Conservation (phyloP, 169 alveolate species). For the Plasmodium sp. region DNA sequence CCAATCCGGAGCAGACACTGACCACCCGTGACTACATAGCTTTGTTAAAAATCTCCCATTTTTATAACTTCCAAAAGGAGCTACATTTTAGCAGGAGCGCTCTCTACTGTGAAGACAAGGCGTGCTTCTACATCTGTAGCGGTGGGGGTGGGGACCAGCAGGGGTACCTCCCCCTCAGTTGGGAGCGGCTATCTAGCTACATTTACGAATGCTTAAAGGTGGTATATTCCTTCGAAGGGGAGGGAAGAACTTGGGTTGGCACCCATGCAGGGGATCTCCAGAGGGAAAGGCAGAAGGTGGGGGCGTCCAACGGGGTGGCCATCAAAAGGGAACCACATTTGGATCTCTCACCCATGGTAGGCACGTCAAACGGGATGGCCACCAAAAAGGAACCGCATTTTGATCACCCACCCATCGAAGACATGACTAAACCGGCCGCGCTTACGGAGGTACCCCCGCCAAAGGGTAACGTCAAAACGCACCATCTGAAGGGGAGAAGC, state of each 20-base stretch:
- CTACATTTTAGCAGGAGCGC: background rate
- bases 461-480: background rate
- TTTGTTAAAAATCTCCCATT: conserved; percentile 17
- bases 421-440: background rate
- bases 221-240: conserved; percentile 3
- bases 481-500: background rate
- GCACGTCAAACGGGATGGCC: background rate
- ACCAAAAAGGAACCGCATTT: background rate
- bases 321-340: background rate
- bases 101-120: conserved; percentile 1
- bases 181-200: background rate
- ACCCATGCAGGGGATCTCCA: background rate
- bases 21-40: conserved; percentile 11
- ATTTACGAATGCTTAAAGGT: conserved; percentile 19
- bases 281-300: background rate
- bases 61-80: conserved; percentile 23
- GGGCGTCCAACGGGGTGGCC: background rate
- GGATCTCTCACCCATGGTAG: background rate
- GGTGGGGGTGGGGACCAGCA: background rate
- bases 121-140: background rate
- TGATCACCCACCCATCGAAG: background rate
- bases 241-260: background rate
- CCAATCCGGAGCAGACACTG: background rate
- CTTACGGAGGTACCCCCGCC: background rate
- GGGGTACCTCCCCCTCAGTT: conserved; percentile 3